phyloP scores from a whole-genome alignment of 2,329 filamentous ascomycete genomes.

The Camptophora hylomeconis region DNA sequence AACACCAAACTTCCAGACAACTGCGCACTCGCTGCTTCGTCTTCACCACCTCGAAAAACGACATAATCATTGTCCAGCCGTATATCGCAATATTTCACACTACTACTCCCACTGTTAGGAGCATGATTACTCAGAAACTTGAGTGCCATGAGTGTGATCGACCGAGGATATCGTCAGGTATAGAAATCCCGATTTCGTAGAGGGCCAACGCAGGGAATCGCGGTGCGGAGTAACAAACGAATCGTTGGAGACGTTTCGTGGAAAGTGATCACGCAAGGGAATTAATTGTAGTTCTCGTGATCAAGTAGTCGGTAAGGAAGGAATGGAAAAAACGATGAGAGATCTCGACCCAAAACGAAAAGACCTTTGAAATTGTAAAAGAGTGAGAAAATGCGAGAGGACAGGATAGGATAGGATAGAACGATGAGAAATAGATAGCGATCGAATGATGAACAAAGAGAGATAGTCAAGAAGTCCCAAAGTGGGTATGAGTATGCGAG shows the following conservation, averaged over 20 bases:
- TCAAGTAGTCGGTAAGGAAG: too few species aligned
- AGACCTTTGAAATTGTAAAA: background rate
- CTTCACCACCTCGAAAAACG: constrained; percentile 60
- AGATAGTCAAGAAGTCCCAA: too few species aligned
- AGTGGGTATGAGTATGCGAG: too few species aligned
- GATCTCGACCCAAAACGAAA: constrained; percentile 6
- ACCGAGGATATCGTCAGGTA: too few species aligned
- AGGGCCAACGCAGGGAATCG: constrained; percentile 8
- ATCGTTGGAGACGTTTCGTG: too few species aligned
- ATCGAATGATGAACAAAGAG: too few species aligned
- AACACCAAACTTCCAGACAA: constrained; percentile 62
- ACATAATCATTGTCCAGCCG: constrained; percentile 66
- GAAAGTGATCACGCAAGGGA: too few species aligned
- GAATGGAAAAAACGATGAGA: constrained; percentile 1
- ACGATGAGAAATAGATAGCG: too few species aligned
- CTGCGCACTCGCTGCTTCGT: constrained; percentile 63
- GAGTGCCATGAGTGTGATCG: constrained; percentile 34
- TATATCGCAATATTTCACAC: constrained; percentile 38
- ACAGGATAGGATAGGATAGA: constrained; percentile 1
- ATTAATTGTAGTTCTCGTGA: too few species aligned
- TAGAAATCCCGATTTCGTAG: too few species aligned
- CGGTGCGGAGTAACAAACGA: constrained; percentile 5
- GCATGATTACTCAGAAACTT: constrained; percentile 30
- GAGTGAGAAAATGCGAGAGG: background rate
- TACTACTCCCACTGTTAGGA: constrained; percentile 24